Evolutionary conservation across 305 asterid species (phyloP).

Genomic region (Fraxinus nigra): DNA sequence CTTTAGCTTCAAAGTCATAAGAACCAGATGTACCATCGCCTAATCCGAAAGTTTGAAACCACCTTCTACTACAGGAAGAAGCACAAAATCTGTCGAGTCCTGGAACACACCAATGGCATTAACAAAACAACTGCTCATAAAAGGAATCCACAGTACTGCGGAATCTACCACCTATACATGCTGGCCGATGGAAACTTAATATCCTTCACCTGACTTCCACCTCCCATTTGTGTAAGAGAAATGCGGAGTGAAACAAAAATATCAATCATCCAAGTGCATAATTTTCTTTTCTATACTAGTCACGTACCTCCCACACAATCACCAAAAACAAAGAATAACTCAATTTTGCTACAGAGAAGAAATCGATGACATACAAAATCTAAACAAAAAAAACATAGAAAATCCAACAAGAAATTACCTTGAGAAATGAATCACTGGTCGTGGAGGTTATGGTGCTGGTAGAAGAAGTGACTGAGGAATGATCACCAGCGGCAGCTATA

Average conservation of each 20-base stretch:
- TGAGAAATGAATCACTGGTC: constrained; percentile 54
- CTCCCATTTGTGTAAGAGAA: neutral
- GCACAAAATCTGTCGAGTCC: neutral
- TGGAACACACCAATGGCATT: neutral
- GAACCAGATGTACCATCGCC: neutral
- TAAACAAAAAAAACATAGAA: neutral
- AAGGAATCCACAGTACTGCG: neutral
- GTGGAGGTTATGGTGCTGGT: constrained; percentile 22
- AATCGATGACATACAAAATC: neutral
- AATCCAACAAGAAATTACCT: constrained; percentile 50
- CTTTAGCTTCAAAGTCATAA: neutral
- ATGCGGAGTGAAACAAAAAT: neutral
- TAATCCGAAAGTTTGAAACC: neutral
- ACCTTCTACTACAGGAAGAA: neutral
- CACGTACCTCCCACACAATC: neutral
- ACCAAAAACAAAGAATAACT: constrained; percentile 3
- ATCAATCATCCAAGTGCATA: neutral
- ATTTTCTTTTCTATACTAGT: neutral
- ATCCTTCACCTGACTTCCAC: constrained; percentile 4
- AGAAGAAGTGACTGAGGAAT: constrained; percentile 32
- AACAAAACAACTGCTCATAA: neutral
- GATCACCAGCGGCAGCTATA: constrained; percentile 28
- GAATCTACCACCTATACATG: neutral
- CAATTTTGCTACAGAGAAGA: constrained; percentile 4
- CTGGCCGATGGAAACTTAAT: neutral